Base-by-base conservation (phyloP, 2,329 filamentous ascomycete species). In the Nannizziopsis arthrosporioides region DNA sequence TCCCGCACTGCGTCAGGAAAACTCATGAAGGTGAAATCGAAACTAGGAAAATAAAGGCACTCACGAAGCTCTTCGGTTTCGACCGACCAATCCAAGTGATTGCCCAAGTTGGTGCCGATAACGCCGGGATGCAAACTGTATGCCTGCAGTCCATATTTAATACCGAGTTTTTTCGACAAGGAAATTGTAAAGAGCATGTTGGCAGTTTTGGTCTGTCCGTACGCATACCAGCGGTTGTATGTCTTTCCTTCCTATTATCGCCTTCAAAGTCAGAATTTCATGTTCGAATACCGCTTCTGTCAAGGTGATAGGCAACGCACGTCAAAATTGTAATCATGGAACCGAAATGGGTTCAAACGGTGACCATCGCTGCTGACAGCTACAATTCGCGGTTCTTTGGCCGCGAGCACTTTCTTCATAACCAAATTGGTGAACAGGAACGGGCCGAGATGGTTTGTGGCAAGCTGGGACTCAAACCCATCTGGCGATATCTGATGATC, bases 191-290 rank as follows among this genome's bases (percentile, higher is more conserved):
- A 69, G 53, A 67, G 73, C 14, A 76, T 66, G 49, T 73, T 75
- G 10, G 74, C 73, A 0, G 68, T 65, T 54, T 78, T 79, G 43
- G 65, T 63, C 53, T 74, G 69, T 0, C 63, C 68, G 49, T 78
- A 78, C 0, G 70, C 63, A 0, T 48, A 35, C 49, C 58, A 63
- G 0, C 62, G 63, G 2, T 65, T 54, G 50, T 70, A 69, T 4
- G 50, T 56, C n/a, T 57, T 53, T 6, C 58, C 59, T 5, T 53
- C 50, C 59, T 61, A 34, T 8, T 34, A 6, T 44, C 39, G 19
- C 18, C 3, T 7, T 18, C 2, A 6, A 14, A 41, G 22, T 32
- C n/a, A 32, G 22, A 15, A 35, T n/a, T 2, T n/a, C n/a, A n/a
- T 22, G n/a, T 30, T 8, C 42, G 49, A 47, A 27, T 4, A 3